A percentile compares a stretch with the other conserved stretches of the same genome.
Evolutionary conservation across 805 yeast species (phyloP).

Genomic region (Kuraishia piskuri): DNA sequence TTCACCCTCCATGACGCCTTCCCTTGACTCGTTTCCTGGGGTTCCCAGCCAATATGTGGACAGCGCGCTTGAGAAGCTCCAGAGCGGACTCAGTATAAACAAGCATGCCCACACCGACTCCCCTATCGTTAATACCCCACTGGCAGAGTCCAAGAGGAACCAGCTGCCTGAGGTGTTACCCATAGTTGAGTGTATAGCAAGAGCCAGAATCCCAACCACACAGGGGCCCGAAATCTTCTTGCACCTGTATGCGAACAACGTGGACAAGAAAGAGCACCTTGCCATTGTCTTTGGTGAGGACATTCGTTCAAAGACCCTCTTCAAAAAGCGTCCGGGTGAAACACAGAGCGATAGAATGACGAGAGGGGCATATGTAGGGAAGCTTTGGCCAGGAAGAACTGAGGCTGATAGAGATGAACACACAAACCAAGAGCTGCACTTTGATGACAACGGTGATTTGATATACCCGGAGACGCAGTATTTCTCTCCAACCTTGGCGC

Average conservation of each 20-base stretch:
- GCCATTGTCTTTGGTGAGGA: slow-evolving; percentile 96
- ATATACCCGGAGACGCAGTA: slow-evolving; percentile 17
- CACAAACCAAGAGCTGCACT: slow-evolving; percentile 27
- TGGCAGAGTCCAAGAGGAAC: slow-evolving; percentile 17
- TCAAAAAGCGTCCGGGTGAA: slow-evolving; percentile 53
- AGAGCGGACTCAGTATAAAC: not conserved
- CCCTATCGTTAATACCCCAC: not conserved
- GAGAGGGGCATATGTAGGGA: slow-evolving; percentile 96
- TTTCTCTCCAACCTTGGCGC: slow-evolving; percentile 51
- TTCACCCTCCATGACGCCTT: slow-evolving; percentile 31
- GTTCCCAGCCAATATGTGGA: slow-evolving; percentile 14
- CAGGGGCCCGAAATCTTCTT: slow-evolving; percentile 90
- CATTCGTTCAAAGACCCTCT: slow-evolving; percentile 71
- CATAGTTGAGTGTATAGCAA: slow-evolving; percentile 73
- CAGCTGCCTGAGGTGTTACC: slow-evolving; percentile 56
- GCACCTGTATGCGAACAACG: slow-evolving; percentile 78
- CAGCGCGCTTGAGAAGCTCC: not conserved
- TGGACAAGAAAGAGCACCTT: slow-evolving; percentile 88
- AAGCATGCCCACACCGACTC: not conserved
- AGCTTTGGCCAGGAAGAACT: slow-evolving; percentile 76
- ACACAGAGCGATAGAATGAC: slow-evolving; percentile 93
- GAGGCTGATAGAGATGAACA: slow-evolving; percentile 55
- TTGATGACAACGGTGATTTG: slow-evolving; percentile 31
- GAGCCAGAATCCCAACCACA: slow-evolving; percentile 96
- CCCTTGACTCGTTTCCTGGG: slow-evolving; percentile 17